Percentiles rank a stretch among this genome's conserved stretches.
Evolutionary conservation across 768 basidiomycete genomes (phyloP).

Genomic region (Wakefieldia striispora): DNA sequence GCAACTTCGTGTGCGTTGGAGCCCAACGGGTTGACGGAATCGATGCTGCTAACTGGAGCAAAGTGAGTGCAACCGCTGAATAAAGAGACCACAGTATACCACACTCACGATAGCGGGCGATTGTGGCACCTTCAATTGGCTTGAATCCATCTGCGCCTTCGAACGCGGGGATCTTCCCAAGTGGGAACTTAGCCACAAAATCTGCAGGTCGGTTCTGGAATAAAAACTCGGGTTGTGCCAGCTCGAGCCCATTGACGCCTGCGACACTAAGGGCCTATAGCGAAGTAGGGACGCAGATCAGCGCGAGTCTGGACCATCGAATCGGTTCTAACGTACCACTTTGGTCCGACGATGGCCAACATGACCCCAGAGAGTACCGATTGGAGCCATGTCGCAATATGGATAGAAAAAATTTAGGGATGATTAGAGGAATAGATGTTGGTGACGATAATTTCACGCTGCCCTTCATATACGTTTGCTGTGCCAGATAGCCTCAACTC

Average conservation of each 20-base stretch:
- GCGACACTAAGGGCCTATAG: slow-evolving; percentile 18
- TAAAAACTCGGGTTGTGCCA: slow-evolving; percentile 11
- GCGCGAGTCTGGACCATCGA: not conserved
- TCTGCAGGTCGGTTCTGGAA: slow-evolving; percentile 12
- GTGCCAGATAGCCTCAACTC: no score
- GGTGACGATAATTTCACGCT: no score
- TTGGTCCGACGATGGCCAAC: slow-evolving; percentile 20
- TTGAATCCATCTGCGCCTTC: slow-evolving; percentile 18
- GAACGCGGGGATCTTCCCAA: slow-evolving; percentile 24
- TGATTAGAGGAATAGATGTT: no score
- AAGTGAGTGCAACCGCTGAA: no score
- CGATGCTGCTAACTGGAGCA: slow-evolving; percentile 14
- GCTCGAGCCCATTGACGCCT: slow-evolving; percentile 16
- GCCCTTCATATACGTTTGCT: no score
- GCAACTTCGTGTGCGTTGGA: slow-evolving; percentile 8
- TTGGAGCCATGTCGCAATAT: slow-evolving; percentile 7
- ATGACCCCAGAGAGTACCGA: slow-evolving; percentile 21
- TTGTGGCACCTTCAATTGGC: slow-evolving; percentile 17
- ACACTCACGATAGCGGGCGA: slow-evolving; percentile 23
- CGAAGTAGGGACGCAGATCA: not conserved
- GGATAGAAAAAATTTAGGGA: no score
- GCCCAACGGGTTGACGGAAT: slow-evolving; percentile 10
- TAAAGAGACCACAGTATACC: not conserved
- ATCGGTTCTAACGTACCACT: slow-evolving; percentile 13
- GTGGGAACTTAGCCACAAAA: slow-evolving; percentile 16